Evolutionary conservation across 768 basidiomycete species (phyloP).

Genomic region (Cystofilobasidium ferigula): DNA sequence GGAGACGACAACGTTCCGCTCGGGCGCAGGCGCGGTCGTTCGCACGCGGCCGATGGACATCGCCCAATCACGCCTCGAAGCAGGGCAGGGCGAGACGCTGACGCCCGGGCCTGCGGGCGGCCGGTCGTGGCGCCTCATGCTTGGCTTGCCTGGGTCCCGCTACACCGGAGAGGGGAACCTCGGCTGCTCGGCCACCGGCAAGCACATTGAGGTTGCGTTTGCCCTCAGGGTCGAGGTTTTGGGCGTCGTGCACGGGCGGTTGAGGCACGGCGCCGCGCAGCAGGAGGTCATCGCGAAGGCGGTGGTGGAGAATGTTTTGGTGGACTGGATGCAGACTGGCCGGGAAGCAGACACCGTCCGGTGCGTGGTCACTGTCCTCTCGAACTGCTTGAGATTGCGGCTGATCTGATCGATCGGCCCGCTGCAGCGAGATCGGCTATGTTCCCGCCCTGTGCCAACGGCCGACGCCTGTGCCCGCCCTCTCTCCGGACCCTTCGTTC

Average conservation of each 20-base stretch:
- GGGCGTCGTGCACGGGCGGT: neutral
- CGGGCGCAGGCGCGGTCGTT: neutral
- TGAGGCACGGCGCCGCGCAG: neutral
- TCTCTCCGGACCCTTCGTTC: neutral
- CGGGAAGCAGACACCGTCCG: constrained; percentile 3
- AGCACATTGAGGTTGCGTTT: constrained; percentile 5
- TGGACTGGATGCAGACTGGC: neutral
- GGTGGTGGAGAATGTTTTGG: neutral
- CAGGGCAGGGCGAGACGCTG: neutral
- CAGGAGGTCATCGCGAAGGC: neutral
- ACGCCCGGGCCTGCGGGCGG: constrained; percentile 2
- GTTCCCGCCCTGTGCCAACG: neutral
- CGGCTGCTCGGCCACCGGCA: constrained; percentile 4
- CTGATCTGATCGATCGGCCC: no score
- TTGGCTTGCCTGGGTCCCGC: neutral
- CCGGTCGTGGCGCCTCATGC: constrained; percentile 4
- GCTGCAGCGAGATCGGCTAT: constrained; percentile 14
- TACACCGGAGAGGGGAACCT: neutral
- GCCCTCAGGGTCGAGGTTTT: constrained; percentile 14
- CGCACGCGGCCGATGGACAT: constrained; percentile 5
- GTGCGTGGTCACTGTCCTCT: neutral
- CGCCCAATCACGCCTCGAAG: constrained; percentile 10
- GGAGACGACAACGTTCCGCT: constrained; percentile 6
- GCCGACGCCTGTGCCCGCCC: neutral
- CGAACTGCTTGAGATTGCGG: no score